phyloP scores from a whole-genome alignment of 169 alveolate genomes.

The Eimeria nieschulzi region DNA sequence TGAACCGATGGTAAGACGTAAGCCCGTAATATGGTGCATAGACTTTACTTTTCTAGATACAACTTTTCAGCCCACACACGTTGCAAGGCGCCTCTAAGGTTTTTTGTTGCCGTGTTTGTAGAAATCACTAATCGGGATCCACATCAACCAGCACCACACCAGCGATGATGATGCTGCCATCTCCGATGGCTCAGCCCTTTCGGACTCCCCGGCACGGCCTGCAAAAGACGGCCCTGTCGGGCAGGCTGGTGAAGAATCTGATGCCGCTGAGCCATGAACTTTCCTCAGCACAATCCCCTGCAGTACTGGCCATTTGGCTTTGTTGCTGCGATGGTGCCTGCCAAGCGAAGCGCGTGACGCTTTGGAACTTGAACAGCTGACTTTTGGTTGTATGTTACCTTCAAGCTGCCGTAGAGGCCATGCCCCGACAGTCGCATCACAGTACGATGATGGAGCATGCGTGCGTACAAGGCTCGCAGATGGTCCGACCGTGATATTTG shows the following conservation, averaged over 20 bases:
- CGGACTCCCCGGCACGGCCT: slow-evolving; percentile 64
- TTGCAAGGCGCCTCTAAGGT: too few relatives aligned
- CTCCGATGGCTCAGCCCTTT: slow-evolving; percentile 63
- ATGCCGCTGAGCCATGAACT: slow-evolving; percentile 14
- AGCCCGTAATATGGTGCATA: too few relatives aligned
- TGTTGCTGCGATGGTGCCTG: neutral
- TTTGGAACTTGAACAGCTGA: neutral
- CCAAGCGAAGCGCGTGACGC: neutral
- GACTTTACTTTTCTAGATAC: too few relatives aligned
- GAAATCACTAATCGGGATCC: slow-evolving; percentile 60
- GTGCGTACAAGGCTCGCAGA: too few relatives aligned
- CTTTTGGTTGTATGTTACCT: neutral
- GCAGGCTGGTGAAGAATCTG: slow-evolving; percentile 61
- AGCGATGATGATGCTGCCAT: slow-evolving; percentile 64
- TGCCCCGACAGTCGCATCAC: too few relatives aligned
- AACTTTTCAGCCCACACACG: too few relatives aligned
- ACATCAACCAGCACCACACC: slow-evolving; percentile 49
- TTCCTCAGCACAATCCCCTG: neutral
- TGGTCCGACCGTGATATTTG: too few relatives aligned
- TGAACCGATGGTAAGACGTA: slow-evolving; percentile 80
- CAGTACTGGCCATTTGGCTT: neutral
- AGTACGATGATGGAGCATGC: too few relatives aligned
- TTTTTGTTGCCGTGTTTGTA: neutral
- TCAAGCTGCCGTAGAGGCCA: neutral
- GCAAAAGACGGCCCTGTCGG: slow-evolving; percentile 25